phyloP scores from a whole-genome alignment of 2,329 filamentous ascomycete genomes.

The Fusarium sp. region DNA sequence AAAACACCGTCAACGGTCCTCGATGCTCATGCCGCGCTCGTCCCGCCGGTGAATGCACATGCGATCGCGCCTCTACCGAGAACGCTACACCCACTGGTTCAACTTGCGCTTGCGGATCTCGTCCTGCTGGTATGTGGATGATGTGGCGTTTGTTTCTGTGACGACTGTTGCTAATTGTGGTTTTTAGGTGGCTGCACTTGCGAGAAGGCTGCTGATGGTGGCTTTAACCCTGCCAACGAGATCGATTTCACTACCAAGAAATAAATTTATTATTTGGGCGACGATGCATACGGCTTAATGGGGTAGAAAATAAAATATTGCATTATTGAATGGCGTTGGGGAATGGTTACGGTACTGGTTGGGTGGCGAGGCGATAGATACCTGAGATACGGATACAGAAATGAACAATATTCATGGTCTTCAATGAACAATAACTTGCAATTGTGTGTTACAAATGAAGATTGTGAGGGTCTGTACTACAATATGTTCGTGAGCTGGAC shows the following conservation, averaged over 20 bases:
- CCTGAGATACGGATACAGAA: slow-evolving; percentile 11
- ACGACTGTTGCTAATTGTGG: slow-evolving; percentile 23
- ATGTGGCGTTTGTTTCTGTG: background rate
- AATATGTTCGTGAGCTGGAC: background rate
- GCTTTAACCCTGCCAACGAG: slow-evolving; percentile 74
- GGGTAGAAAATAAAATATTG: background rate
- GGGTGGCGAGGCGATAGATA: slow-evolving; percentile 25
- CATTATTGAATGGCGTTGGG: slow-evolving; percentile 39
- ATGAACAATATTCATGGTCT: slow-evolving; percentile 4
- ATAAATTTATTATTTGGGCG: slow-evolving; percentile 9
- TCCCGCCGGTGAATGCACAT: slow-evolving; percentile 84
- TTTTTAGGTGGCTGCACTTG: slow-evolving; percentile 79
- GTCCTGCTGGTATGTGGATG: slow-evolving; percentile 71
- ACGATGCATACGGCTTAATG: background rate
- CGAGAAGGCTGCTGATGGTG: slow-evolving; percentile 75
- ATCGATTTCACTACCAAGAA: slow-evolving; percentile 83
- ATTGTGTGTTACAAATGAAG: background rate
- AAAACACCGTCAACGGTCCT: slow-evolving; percentile 79
- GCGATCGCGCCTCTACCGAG: slow-evolving; percentile 77
- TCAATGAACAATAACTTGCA: background rate
- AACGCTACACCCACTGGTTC: slow-evolving; percentile 71
- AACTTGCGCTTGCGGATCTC: slow-evolving; percentile 81
- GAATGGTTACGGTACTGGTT: slow-evolving; percentile 7
- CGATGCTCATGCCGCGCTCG: slow-evolving; percentile 87
- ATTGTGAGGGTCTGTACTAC: background rate